These are phyloP conservation scores for Cyclocybe aegerita DNA, from an alignment of 768 basidiomycete genomes.

Conservation along the genomic window DNA sequence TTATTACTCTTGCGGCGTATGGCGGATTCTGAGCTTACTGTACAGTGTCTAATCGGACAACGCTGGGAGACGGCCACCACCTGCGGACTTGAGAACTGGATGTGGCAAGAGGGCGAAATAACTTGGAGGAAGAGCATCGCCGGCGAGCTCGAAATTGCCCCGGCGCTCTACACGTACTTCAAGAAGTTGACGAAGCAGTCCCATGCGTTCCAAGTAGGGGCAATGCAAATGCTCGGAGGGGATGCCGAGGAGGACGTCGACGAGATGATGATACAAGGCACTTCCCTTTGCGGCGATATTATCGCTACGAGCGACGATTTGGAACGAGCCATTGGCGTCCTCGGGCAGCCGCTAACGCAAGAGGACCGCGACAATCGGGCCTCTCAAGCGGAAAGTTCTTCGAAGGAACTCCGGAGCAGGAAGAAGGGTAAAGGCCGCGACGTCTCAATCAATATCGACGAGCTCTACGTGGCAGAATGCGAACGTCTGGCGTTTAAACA, in stretches of 20 bases:
- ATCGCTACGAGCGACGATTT: slow-evolving; percentile 50
- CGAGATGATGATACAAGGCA: slow-evolving; percentile 39
- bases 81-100: slow-evolving; percentile 46
- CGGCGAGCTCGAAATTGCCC: slow-evolving; percentile 29
- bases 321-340: slow-evolving; percentile 42
- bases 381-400: not conserved
- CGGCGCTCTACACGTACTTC: slow-evolving; percentile 50
- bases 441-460: slow-evolving; percentile 33
- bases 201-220: slow-evolving; percentile 47
- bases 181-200: slow-evolving; percentile 52
- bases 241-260: slow-evolving; percentile 32
- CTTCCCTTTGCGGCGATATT: slow-evolving; percentile 51
- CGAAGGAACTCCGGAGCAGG: slow-evolving; percentile 14
- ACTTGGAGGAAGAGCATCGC: slow-evolving; percentile 33
- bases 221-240: slow-evolving; percentile 36
- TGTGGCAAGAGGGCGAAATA: slow-evolving; percentile 44
- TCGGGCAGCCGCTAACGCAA: slow-evolving; percentile 26
- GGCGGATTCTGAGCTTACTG: slow-evolving; percentile 51
- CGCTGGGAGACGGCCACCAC: slow-evolving; percentile 37
- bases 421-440: slow-evolving; percentile 27
- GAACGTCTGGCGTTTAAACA: slow-evolving; percentile 49
- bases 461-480: slow-evolving; percentile 41
- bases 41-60: slow-evolving; percentile 40
- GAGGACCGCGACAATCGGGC: slow-evolving; percentile 13
- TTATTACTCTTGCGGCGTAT: slow-evolving; percentile 44